These are phyloP conservation scores for Marasmius oreades DNA, from an alignment of 1,284 basidiomycete genomes.

Conservation along the genomic window DNA sequence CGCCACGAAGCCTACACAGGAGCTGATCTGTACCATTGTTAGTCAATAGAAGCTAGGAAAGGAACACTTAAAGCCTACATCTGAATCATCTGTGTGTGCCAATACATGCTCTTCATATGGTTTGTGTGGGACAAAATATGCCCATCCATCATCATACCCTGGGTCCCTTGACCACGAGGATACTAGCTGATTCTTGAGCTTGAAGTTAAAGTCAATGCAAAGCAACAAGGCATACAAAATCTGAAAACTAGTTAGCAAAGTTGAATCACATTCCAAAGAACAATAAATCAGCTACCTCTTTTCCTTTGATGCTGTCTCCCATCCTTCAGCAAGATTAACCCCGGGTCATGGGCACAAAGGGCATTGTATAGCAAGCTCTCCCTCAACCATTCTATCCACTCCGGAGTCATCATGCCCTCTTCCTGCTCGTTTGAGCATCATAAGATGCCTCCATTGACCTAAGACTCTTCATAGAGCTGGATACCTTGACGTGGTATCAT, in stretches of 20 bases:
- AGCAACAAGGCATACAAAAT: neutral
- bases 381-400: slow-evolving; percentile 19
- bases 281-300: slow-evolving; percentile 13
- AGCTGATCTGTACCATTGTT: slow-evolving; percentile 1
- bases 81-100: neutral
- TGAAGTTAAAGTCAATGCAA: neutral
- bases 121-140: slow-evolving; percentile 4
- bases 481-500: slow-evolving; percentile 15
- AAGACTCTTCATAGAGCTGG: slow-evolving; percentile 23
- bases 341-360: slow-evolving; percentile 32
- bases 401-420: slow-evolving; percentile 24
- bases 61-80: neutral
- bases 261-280: neutral
- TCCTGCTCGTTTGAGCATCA: slow-evolving; percentile 27
- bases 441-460: slow-evolving; percentile 28
- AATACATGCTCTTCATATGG: neutral
- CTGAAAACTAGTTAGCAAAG: neutral
- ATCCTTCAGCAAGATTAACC: slow-evolving; percentile 28
- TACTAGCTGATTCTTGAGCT: slow-evolving; percentile 4
- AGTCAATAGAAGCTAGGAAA: neutral
- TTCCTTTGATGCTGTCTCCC: slow-evolving; percentile 18
- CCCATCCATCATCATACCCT: neutral
- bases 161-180: slow-evolving; percentile 4
- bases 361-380: slow-evolving; percentile 28
- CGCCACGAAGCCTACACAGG: slow-evolving; percentile 6